Percentiles rank a stretch among this genome's conserved stretches.
Evolutionary conservation across 345 rosid species (phyloP).

Genomic region (Brassica cretica): DNA sequence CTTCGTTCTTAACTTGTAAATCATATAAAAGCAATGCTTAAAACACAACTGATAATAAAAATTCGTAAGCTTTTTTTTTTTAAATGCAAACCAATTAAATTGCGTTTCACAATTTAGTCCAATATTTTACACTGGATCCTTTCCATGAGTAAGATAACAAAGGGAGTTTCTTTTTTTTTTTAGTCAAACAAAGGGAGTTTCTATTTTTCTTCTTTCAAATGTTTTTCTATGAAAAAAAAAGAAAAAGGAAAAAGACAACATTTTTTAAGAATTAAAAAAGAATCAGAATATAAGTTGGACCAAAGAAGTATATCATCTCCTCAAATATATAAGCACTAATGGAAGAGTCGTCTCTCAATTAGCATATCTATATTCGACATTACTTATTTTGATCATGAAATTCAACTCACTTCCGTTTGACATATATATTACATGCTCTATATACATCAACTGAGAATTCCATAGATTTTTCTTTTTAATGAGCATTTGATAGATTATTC

Average conservation of each 20-base stretch:
- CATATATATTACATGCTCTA: neutral
- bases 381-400: neutral
- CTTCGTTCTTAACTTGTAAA: neutral
- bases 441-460: neutral
- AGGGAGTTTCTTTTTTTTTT: neutral
- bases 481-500: neutral
- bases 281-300: constrained; percentile 12
- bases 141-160: neutral
- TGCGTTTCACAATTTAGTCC: neutral
- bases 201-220: neutral
- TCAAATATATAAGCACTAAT: neutral
- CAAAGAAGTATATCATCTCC: neutral
- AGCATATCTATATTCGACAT: neutral
- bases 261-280: constrained; percentile 8
- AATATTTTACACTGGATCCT: neutral
- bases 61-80: neutral
- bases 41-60: neutral
- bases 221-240: constrained; percentile 6
- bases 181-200: neutral
- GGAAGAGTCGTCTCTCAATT: neutral
- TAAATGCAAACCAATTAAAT: neutral
- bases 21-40: neutral
- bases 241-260: neutral
- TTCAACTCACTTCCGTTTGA: neutral
- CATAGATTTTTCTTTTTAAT: neutral